These are phyloP conservation scores for Canavalia ensiformis DNA, from an alignment of 306 rosid species.

Conservation along the genomic window DNA sequence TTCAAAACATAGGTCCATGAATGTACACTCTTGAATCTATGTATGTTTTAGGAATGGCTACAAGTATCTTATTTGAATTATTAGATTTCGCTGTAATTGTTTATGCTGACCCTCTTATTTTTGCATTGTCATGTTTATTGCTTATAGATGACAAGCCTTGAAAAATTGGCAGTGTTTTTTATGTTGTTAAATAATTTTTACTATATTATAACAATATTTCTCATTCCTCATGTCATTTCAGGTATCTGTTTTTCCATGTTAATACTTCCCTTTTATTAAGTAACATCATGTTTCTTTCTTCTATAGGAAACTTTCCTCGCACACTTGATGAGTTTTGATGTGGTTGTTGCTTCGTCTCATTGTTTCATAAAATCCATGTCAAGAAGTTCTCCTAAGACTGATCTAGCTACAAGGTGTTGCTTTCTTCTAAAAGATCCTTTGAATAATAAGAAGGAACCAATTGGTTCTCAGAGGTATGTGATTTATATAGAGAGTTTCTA, in stretches of 20 bases:
- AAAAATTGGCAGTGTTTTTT: slow-evolving; percentile 37
- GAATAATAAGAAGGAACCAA: slow-evolving; percentile 62
- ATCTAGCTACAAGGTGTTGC: slow-evolving; percentile 82
- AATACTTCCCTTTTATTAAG: slow-evolving; percentile 4
- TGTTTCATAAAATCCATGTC: slow-evolving; percentile 72
- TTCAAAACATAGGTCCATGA: slow-evolving; percentile 39
- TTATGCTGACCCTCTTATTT: slow-evolving; percentile 15
- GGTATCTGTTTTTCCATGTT: slow-evolving; percentile 13
- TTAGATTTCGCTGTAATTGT: slow-evolving; percentile 37
- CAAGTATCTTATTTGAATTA: slow-evolving; percentile 15
- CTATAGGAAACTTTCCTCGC: slow-evolving; percentile 82
- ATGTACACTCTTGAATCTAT: slow-evolving; percentile 15
- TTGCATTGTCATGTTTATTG: slow-evolving; percentile 38
- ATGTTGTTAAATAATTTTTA: slow-evolving; percentile 34
- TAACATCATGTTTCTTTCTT: slow-evolving; percentile 36
- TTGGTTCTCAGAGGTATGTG: slow-evolving; percentile 67
- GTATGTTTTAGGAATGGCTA: slow-evolving; percentile 10
- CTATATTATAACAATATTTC: neutral
- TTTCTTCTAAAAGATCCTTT: slow-evolving; percentile 83
- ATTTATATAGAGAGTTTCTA: slow-evolving; percentile 45
- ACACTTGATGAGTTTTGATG: slow-evolving; percentile 78
- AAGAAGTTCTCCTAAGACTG: slow-evolving; percentile 69
- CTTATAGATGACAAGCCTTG: slow-evolving; percentile 19
- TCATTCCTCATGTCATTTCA: slow-evolving; percentile 17
- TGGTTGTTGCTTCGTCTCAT: slow-evolving; percentile 84